Evolutionary conservation across 1,284 basidiomycete species (phyloP).

Genomic region (Rhodotorula sp.): DNA sequence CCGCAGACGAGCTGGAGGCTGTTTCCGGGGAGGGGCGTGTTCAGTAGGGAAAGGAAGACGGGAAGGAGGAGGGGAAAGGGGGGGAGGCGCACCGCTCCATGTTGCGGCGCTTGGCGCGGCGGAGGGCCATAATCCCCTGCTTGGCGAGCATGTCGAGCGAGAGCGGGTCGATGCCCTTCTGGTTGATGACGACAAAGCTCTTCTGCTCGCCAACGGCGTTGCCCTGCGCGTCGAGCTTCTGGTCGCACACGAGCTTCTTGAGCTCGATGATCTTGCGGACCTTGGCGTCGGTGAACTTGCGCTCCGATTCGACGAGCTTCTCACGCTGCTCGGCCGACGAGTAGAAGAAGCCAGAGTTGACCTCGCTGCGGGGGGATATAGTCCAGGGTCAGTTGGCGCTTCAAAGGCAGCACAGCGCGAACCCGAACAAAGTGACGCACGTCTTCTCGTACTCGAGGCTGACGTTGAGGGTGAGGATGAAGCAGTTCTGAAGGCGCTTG

Average conservation of each 20-base stretch:
- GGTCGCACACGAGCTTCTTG: conserved; percentile 94
- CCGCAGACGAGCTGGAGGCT: conserved; percentile 92
- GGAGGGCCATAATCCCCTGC: conserved; percentile 91
- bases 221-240: conserved; percentile 75
- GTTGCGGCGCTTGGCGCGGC: conserved; percentile 94
- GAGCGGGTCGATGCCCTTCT: conserved; percentile 99
- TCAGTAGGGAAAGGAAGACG: not conserved
- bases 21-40: conserved; percentile 16
- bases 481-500: conserved; percentile 95
- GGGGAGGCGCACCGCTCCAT: conserved; percentile 77
- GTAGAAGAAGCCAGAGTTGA: conserved; percentile 99
- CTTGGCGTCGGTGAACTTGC: conserved; percentile 90
- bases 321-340: conserved; percentile 97
- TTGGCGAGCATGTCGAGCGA: conserved; percentile 95
- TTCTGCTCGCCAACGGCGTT: conserved; percentile 60
- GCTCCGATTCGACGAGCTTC: conserved; percentile 97
- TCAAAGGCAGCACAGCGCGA: not conserved
- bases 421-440: conserved; percentile 59
- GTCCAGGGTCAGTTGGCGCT: conserved; percentile 24
- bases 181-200: conserved; percentile 95
- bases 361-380: conserved; percentile 66
- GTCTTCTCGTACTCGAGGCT: conserved; percentile 99
- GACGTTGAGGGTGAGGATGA: conserved; percentile 93
- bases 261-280: conserved; percentile 96
- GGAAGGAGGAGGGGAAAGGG: no score